phyloP scores from a whole-genome alignment of 768 basidiomycete genomes.

The Boletus rufocinnamomeus region DNA sequence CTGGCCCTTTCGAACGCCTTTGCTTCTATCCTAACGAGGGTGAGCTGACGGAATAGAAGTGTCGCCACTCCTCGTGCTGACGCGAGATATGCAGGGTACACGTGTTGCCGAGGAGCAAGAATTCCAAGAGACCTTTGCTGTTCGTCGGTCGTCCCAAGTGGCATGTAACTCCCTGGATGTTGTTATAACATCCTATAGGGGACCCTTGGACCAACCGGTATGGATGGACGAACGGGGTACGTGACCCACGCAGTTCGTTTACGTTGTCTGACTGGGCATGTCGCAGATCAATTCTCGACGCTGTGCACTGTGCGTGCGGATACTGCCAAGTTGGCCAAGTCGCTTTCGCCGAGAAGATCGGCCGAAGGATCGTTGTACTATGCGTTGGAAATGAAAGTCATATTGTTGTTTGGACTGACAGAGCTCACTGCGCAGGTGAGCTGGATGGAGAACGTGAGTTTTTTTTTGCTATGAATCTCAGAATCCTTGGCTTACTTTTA shows the following conservation, averaged over 20 bases:
- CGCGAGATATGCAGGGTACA: conserved; percentile 34
- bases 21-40: conserved; percentile 45
- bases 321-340: conserved; percentile 31
- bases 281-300: conserved; percentile 36
- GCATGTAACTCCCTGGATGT: conserved; percentile 25
- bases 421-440: conserved; percentile 54
- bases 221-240: conserved; percentile 42
- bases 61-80: neutral
- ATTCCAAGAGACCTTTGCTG: conserved; percentile 41
- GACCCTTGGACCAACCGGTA: conserved; percentile 24
- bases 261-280: neutral
- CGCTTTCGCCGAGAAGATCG: conserved; percentile 23
- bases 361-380: conserved; percentile 29
- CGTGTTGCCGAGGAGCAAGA: conserved; percentile 48
- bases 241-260: neutral
- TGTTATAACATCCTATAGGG: conserved; percentile 36
- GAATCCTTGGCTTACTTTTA: neutral
- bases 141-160: conserved; percentile 28
- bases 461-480: conserved; percentile 3
- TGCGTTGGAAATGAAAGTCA: conserved; percentile 36
- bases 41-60: conserved; percentile 13
- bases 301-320: conserved; percentile 39
- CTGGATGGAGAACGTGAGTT: conserved; percentile 52
- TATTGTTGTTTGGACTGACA: conserved; percentile 53
- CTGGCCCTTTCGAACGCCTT: conserved; percentile 43